phyloP scores from a whole-genome alignment of 108 stramenopile genomes.

The Cyclotella kingstonii region DNA sequence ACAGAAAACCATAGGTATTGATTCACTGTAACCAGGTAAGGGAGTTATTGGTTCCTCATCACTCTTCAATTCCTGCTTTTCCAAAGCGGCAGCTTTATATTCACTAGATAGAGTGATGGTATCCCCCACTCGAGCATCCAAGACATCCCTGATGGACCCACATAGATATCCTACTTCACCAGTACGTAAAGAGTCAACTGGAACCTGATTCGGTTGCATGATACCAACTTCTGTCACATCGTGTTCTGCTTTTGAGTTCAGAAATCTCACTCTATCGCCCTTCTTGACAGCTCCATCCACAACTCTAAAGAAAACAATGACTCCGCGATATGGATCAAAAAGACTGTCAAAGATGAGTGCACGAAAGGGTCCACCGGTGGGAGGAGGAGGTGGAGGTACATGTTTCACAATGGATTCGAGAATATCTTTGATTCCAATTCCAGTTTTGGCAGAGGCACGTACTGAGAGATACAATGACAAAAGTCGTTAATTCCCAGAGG shows the following conservation, averaged over 20 bases:
- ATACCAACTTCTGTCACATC: constrained; percentile 95
- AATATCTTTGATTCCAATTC: constrained; percentile 94
- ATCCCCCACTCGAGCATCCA: constrained; percentile 97
- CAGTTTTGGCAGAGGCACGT: constrained; percentile 85
- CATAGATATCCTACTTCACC: constrained; percentile 97
- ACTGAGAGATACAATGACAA: constrained; percentile 37
- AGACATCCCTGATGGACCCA: constrained; percentile 90
- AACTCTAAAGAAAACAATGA: constrained; percentile 95
- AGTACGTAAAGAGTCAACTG: constrained; percentile 59
- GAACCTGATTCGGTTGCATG: constrained; percentile 86
- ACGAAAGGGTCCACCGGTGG: constrained; percentile 68
- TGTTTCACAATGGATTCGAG: constrained; percentile 87
- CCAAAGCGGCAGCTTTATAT: constrained; percentile 58
- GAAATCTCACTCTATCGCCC: constrained; percentile 81
- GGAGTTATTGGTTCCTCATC: constrained; percentile 53
- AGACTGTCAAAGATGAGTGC: constrained; percentile 97
- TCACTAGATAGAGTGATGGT: constrained; percentile 80
- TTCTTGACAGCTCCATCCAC: constrained; percentile 86
- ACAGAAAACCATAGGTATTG: constrained; percentile 95
- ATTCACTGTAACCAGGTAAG: constrained; percentile 79
- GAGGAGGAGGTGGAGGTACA: constrained; percentile 81
- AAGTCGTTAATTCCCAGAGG: constrained; percentile 14
- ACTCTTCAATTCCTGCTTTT: constrained; percentile 21
- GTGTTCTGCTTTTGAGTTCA: constrained; percentile 72
- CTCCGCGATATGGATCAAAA: constrained; percentile 94